These are phyloP conservation scores for Prunus persica DNA, from an alignment of 306 rosid genomes.

Conservation along the genomic window Prunus_persica_NCBIv2 NC_034013.1:12360001-12360500, in stretches of 20 bases:
- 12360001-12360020: neutral
- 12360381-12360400: conserved; percentile 21
- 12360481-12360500: too few species aligned
- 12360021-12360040: neutral
- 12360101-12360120: conserved; percentile 99
- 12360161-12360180: neutral
- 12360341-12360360: conserved; percentile 80
- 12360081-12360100: conserved; percentile 77
- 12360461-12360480: too few species aligned
- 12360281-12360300: conserved; percentile 98
- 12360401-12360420: neutral
- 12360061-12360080: conserved; percentile 5
- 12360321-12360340: conserved; percentile 82
- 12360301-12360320: conserved; percentile 91
- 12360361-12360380: conserved; percentile 79
- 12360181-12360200: neutral
- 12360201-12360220: neutral
- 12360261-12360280: conserved; percentile 99
- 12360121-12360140: conserved; percentile 96
- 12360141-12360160: conserved; percentile 99
- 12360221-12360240: neutral
- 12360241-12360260: conserved; percentile 29
- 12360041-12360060: neutral
- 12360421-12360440: neutral
- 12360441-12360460: neutral